These are phyloP conservation scores for Diaporthe caulivora DNA, from an alignment of 2,329 filamentous ascomycete genomes.

Conservation along the genomic window DNA sequence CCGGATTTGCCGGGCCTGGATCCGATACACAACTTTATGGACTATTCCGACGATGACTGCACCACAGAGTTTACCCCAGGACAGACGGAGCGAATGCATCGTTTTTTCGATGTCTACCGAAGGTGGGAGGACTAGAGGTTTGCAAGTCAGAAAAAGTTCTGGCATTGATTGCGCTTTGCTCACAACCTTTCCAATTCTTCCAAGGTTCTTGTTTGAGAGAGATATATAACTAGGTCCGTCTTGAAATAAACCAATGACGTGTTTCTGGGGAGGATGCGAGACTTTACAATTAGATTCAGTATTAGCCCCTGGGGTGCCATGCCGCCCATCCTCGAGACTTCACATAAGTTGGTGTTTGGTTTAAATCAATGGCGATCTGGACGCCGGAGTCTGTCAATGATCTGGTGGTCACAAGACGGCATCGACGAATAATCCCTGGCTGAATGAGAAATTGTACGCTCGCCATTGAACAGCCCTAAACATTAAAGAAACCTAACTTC, in stretches of 20 bases:
- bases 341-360: not conserved
- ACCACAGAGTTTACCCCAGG: slow-evolving; percentile 27
- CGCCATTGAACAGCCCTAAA: not conserved
- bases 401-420: not conserved
- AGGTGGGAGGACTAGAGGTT: not conserved
- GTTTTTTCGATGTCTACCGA: not conserved
- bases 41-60: slow-evolving; percentile 26
- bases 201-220: not conserved
- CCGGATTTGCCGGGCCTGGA: slow-evolving; percentile 17
- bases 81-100: slow-evolving; percentile 24
- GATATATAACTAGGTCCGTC: too few species aligned
- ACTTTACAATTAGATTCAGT: not conserved
- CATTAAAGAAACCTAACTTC: not conserved
- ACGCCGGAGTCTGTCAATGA: not conserved
- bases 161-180: not conserved
- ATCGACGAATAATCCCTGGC: not conserved
- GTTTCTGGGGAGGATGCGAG: too few species aligned
- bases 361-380: not conserved
- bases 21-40: slow-evolving; percentile 32
- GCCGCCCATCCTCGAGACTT: not conserved
- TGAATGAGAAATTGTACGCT: not conserved
- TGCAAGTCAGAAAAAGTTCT: too few species aligned
- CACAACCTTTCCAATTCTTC: not conserved
- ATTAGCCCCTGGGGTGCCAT: not conserved
- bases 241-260: too few species aligned